Evolutionary conservation across 75 land plant species (phyloP).

Genomic region (Adiantum capillusveneris): DNA sequence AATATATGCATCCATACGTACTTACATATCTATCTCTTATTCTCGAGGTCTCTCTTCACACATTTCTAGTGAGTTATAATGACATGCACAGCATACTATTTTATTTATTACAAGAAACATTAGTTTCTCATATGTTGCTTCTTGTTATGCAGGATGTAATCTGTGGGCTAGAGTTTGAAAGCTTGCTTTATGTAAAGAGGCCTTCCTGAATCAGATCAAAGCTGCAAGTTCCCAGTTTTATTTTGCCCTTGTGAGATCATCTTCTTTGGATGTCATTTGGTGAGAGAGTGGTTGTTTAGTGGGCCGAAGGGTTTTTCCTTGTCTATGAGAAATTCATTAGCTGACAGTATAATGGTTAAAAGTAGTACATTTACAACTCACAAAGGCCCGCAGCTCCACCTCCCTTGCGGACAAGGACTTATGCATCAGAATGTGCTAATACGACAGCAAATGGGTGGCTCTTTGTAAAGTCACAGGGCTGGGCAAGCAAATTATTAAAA

Average conservation of each 20-base stretch:
- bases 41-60: too few relatives aligned
- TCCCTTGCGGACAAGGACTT: too few relatives aligned
- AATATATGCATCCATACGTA: neutral
- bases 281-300: neutral
- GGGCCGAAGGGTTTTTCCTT: neutral
- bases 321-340: neutral
- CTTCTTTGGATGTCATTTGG: neutral
- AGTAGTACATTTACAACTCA: too few relatives aligned
- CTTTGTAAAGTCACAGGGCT: too few relatives aligned
- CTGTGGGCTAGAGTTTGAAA: slow-evolving; percentile 85
- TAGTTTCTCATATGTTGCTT: slow-evolving; percentile 2
- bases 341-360: too few relatives aligned
- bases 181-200: slow-evolving; percentile 55
- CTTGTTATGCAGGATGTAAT: slow-evolving; percentile 59
- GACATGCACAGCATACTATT: too few relatives aligned
- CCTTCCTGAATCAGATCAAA: slow-evolving; percentile 9
- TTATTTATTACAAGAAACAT: too few relatives aligned
- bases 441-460: too few relatives aligned
- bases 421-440: too few relatives aligned
- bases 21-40: neutral
- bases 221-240: neutral
- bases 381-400: too few relatives aligned
- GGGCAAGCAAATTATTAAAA: too few relatives aligned
- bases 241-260: neutral
- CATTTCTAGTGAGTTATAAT: too few relatives aligned